Evolutionary conservation across 208 protist species (phyloP).

Genomic region (Leishmania amazonensis): DNA sequence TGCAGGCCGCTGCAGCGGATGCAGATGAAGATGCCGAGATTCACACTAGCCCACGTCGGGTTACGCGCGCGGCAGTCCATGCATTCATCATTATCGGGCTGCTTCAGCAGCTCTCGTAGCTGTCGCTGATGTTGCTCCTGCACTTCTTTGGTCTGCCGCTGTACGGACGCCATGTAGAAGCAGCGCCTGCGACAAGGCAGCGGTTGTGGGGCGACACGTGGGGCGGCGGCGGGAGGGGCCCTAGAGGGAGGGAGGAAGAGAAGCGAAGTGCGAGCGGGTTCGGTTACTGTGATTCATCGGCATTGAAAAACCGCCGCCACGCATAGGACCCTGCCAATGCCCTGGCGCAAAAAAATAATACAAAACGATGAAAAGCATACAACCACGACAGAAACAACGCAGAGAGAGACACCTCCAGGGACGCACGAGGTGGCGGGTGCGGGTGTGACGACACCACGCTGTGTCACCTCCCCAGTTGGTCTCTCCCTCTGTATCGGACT

Average conservation of each 20-base stretch:
- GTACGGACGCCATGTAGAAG: conserved; percentile 39
- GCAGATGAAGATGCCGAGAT: conserved; percentile 89
- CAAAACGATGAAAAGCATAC: background rate
- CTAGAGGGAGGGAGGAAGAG: background rate
- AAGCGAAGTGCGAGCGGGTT: background rate
- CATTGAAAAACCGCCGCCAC: background rate
- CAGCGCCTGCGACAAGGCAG: background rate
- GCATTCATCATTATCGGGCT: conserved; percentile 65
- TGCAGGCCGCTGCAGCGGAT: conserved; percentile 92
- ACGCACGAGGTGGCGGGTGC: background rate
- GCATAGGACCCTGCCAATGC: background rate
- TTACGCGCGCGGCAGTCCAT: conserved; percentile 77
- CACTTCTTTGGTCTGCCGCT: conserved; percentile 50
- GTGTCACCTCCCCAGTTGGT: background rate
- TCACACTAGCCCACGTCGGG: conserved; percentile 79
- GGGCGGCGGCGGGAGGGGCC: background rate
- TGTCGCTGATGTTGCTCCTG: conserved; percentile 32
- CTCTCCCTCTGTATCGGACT: background rate
- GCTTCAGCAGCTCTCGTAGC: conserved; percentile 45
- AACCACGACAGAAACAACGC: background rate
- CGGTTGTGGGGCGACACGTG: too few species aligned
- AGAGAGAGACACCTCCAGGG: background rate
- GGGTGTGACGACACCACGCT: background rate
- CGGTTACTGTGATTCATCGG: background rate
- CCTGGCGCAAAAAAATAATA: background rate